Evolutionary conservation across 2,329 filamentous ascomycete species (phyloP).

Genomic region (Fusarium ramigenum): DNA sequence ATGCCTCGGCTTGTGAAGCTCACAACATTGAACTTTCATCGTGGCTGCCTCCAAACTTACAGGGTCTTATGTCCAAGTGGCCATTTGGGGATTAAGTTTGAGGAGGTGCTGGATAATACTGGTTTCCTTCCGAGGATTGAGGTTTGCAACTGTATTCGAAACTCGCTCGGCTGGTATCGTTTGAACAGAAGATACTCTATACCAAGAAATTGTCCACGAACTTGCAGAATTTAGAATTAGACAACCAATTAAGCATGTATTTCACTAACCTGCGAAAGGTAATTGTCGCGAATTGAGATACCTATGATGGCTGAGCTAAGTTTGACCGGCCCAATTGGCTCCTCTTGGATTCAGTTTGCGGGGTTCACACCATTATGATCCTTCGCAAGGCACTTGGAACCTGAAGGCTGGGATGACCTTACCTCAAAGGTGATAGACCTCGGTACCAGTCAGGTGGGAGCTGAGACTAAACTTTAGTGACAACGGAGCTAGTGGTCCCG

Average conservation of each 20-base stretch:
- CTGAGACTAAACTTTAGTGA: neutral
- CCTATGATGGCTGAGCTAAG: neutral
- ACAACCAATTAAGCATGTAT: neutral
- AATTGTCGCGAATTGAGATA: neutral
- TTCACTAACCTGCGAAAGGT: neutral
- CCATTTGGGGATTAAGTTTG: no score
- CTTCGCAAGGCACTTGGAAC: neutral
- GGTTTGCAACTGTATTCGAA: neutral
- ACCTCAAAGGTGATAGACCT: neutral
- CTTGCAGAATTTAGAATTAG: neutral
- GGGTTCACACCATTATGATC: neutral
- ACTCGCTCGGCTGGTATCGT: neutral
- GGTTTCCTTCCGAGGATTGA: neutral
- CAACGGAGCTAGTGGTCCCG: neutral
- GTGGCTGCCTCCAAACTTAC: neutral
- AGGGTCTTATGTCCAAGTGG: rapidly evolving
- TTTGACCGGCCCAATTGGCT: neutral
- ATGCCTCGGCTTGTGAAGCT: neutral
- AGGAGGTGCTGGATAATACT: rapidly evolving
- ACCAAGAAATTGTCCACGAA: rapidly evolving
- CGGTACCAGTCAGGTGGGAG: neutral
- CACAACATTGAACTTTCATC: neutral
- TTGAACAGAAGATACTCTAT: no score
- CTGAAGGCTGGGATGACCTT: neutral
- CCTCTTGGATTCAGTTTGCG: neutral